Base-by-base conservation (phyloP, 352 stramenopile species). In the Phytophthora capsici region DNA sequence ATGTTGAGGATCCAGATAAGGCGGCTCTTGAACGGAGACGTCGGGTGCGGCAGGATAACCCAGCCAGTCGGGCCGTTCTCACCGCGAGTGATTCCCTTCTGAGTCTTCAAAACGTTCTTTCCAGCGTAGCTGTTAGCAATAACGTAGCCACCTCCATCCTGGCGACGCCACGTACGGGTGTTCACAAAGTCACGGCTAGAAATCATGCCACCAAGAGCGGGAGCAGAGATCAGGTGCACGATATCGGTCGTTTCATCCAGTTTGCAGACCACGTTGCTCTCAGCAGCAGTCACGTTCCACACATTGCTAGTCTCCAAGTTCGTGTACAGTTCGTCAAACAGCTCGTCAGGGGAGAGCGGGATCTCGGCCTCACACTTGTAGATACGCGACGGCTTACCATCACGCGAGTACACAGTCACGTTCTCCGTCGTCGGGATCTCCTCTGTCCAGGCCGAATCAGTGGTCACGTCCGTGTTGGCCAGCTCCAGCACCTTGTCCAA, bases 1-100 rank as follows among this genome's bases (percentile, higher is more conserved):
- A 82, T 89, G 73, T 94, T 94, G 5, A 94, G 51, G 52, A 94
- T 88, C 83, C 85, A 94, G 45, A 94, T 76, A 26, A 94, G 77
- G 48, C 82, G 83, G 50, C 78, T 82, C 70, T 94, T 91, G 69
- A 91, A 90, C 38, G 83, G 71, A 48, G 82, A 92, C 41, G 79
- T 80, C 49, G 88, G 81, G 52, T 90, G 83, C 3, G 85, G 85
- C 51, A 92, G 50, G 37, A 94, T 91, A 20, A 94, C 62, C 66
- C 89, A 92, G 4, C 85, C 85, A 16, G 81, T 90, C 3, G 83
- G 70, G 8, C 85, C 85, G 49, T 92, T 94, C 71, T 92, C 85
- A 26, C 81, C 85, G 30, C 85, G 85, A n/a, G 82, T 90, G 14
- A 92, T 74, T 30, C 83, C 82, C 73, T 92, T 92, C 48, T 74